Evolutionary conservation across 192 early-diverging fungal genomes (phyloP).

Genomic region (Backusella morwellensis): DNA sequence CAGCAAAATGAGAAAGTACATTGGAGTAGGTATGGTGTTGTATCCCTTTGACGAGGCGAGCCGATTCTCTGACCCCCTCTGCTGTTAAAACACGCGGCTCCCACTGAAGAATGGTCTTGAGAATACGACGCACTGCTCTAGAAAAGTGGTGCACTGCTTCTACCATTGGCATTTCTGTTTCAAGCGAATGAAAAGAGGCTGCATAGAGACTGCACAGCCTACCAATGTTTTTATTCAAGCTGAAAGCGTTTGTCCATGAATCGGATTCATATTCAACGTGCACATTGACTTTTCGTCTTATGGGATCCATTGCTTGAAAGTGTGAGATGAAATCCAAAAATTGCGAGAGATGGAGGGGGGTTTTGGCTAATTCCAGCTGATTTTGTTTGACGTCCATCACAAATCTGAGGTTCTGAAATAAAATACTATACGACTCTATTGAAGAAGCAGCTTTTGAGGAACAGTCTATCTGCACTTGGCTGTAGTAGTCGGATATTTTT

Average conservation of each 20-base stretch:
- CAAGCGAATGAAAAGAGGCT: slow-evolving; percentile 45
- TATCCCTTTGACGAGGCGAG: slow-evolving; percentile 11
- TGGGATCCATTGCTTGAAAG: slow-evolving; percentile 95
- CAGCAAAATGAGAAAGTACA: slow-evolving; percentile 35
- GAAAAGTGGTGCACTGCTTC: slow-evolving; percentile 12
- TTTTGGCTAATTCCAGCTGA: slow-evolving; percentile 53
- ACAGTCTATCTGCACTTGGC: slow-evolving; percentile 56
- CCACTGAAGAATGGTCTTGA: slow-evolving; percentile 14
- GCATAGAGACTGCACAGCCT: slow-evolving; percentile 74
- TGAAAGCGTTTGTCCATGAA: slow-evolving; percentile 88
- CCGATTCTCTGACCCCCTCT: neutral
- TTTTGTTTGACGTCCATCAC: slow-evolving; percentile 58
- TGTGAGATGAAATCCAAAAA: slow-evolving; percentile 80
- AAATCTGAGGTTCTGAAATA: slow-evolving; percentile 81
- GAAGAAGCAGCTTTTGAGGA: slow-evolving; percentile 57
- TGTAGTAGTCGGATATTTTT: slow-evolving; percentile 27
- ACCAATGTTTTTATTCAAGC: slow-evolving; percentile 74
- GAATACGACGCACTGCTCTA: slow-evolving; percentile 10
- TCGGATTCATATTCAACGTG: slow-evolving; percentile 95
- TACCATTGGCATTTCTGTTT: neutral
- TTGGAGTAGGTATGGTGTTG: slow-evolving; percentile 33
- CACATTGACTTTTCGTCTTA: slow-evolving; percentile 64
- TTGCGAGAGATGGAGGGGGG: slow-evolving; percentile 57
- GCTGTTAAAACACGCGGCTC: neutral
- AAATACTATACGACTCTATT: slow-evolving; percentile 73